Evolutionary conservation across 106 monocot species (phyloP), one percentile per base, ranked within the genome.

Genomic region (Narthecium ossifragum): DNA sequence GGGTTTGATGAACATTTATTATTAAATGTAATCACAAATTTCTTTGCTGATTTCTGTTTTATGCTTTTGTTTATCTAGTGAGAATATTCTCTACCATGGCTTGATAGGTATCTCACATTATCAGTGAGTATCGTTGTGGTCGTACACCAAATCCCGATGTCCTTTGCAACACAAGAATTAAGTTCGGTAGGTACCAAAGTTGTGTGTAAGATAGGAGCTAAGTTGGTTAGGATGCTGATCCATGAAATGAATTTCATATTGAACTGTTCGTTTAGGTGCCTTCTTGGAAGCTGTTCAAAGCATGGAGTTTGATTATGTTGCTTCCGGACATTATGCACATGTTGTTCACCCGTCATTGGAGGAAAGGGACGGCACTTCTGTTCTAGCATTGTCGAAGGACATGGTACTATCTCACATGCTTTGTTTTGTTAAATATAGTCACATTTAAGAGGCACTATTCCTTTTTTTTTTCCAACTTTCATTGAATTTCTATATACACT

Each of bases 81-180:
- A 56, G 15, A 33, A 34, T n/a, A n/a, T 56, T 34, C 34, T 2
- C 18, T 6, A 18, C 37, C 28, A 26, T 52, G 24, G 20, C 36
- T 33, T 47, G 34, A 51, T 48, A 94, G 90, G 94, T 96, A 26
- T 90, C 90, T 59, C 78, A 96, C 65, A 86, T 96, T 11, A 96
- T 96, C 41, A 62, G 55, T 39, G 96, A 96, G 65, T 96, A 90
- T 66, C 86, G 78, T n/a, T 72, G 62, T 72, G 96, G 96, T 4
- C 90, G 78, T 26, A 96, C 96, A 48, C 96, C 96, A 53, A 96
- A 96, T 81, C 96, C 96, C 66, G 96, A 96, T 65, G 84, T 96
- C 40, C 86, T 96, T 66, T 96, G 96, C 72, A 96, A 96, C 74
- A 86, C 96, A 53, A 83, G 96, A 78, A 96, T 96, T 53, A 96